Percentiles rank a stretch among this genome's conserved stretches.
These are phyloP conservation scores for Calonectria crousiana DNA, from an alignment of 2,329 filamentous ascomycete genomes.

Conservation along the genomic window DNA sequence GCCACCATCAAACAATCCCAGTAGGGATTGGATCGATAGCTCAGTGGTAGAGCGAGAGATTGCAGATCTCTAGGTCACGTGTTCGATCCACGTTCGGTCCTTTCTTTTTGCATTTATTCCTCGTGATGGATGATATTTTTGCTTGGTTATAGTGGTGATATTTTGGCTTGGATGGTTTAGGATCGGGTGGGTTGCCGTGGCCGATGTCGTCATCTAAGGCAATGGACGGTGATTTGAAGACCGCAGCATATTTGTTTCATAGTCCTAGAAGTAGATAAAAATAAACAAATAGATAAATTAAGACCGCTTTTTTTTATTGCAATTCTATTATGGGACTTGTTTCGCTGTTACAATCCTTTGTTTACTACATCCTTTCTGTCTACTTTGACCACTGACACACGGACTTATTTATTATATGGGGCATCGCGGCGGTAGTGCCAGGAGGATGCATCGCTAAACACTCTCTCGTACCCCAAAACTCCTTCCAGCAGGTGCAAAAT, in stretches of 20 bases:
- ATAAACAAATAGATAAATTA: neutral
- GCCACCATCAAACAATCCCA: neutral
- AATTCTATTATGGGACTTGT: neutral
- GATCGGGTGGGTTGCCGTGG: neutral
- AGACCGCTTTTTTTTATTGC: neutral
- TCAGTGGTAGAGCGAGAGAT: conserved; percentile 24
- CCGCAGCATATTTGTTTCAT: neutral
- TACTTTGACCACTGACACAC: neutral
- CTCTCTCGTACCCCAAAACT: conserved; percentile 57
- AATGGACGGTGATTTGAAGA: neutral
- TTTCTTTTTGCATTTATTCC: conserved; percentile 6
- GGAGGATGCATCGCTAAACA: conserved; percentile 34
- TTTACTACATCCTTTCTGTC: neutral
- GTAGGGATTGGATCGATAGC: conserved; percentile 9
- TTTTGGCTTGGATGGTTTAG: neutral
- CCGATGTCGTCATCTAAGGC: neutral
- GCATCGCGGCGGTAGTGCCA: conserved; percentile 45
- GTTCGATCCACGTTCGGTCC: conserved; percentile 17
- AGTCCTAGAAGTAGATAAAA: too few species aligned
- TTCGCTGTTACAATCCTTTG: neutral
- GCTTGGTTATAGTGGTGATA: neutral
- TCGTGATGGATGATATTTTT: neutral
- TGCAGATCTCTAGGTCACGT: conserved; percentile 19
- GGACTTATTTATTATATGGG: conserved; percentile 31
- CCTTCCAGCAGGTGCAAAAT: conserved; percentile 60